Percentiles rank a stretch among this genome's conserved stretches.
Conservation (phyloP, 805 yeast species). For the Lachancea sp. region DNA sequence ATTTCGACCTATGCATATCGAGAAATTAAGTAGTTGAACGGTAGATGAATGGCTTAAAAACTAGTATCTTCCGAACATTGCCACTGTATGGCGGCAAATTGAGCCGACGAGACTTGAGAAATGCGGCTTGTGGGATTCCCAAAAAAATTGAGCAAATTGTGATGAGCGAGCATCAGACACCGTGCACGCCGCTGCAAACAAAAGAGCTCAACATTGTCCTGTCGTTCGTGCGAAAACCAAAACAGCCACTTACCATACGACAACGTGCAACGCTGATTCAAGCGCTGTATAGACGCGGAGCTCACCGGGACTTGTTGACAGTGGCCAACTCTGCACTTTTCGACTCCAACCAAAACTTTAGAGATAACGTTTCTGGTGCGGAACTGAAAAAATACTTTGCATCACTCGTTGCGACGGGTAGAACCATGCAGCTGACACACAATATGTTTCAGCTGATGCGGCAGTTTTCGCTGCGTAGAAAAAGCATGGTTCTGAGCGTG, state of each 20-base stretch:
- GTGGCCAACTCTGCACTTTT: constrained; percentile 17
- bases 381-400: constrained; percentile 19
- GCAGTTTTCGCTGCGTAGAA: constrained; percentile 19
- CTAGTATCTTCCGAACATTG: not conserved
- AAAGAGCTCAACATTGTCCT: not conserved
- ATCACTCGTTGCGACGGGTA: constrained; percentile 13
- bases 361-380: constrained; percentile 13
- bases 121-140: not conserved
- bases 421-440: constrained; percentile 11
- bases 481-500: constrained; percentile 12
- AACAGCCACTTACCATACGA: not conserved
- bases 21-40: not conserved
- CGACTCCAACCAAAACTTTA: constrained; percentile 6
- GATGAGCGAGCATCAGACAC: not conserved
- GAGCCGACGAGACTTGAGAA: not conserved
- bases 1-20: not conserved
- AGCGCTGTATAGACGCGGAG: constrained; percentile 16
- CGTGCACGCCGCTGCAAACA: not conserved
- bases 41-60: constrained; percentile 3
- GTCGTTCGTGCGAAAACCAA: constrained; percentile 1
- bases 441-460: constrained; percentile 16
- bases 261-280: constrained; percentile 11
- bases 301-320: constrained; percentile 13
- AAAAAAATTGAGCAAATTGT: not conserved
- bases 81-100: not conserved